Base-by-base conservation (phyloP, 306 rosid species). In the Glycine soja region DNA sequence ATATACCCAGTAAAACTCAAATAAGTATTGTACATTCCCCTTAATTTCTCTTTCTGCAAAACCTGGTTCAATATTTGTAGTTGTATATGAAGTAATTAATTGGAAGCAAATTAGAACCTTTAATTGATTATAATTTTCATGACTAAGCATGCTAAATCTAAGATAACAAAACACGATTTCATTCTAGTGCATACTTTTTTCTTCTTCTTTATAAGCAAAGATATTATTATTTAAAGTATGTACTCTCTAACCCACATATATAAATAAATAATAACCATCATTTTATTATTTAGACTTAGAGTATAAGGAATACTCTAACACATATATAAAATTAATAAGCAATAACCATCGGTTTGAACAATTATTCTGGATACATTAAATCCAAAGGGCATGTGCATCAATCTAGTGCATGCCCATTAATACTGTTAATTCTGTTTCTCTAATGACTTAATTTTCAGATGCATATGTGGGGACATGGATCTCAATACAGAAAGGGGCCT, bases 391-490 rank as follows among this genome's bases (percentile, higher is more conserved):
- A 54, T 54, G 30, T 58, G 14, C 3, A 8, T 58, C 3, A 58
- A 58, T 58, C 14, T 11, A 18, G 24, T 11, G 46, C 70, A 19
- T 13, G 11, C n/a, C n/a, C 11, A 74, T 57, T 16, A 16, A 59
- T 12, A 34, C 9, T 62, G 34, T 59, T 11, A 47, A 47, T 32
- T 76, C 24, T 74, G 57, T 59, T 75, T 19, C 8, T 15, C 2
- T 54, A 8, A 71, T 83, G 47, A 32, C 40, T 54, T 70, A 48
- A 70, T 6, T 70, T 66, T 46, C 79, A 91, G 97, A 90, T 90
- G 97, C 97, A 91, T 79, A 90, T 90, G 94, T 91, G 94, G 97
- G 94, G 94, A 51, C 97, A 91, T 64, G 97, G 97, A 66, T 91
- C 97, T 32, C 94, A 91, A 75, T 90, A 90, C 77, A 87, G 97